Conservation (phyloP, 306 rosid species). For the Cucurbita argyrosperma region DNA sequence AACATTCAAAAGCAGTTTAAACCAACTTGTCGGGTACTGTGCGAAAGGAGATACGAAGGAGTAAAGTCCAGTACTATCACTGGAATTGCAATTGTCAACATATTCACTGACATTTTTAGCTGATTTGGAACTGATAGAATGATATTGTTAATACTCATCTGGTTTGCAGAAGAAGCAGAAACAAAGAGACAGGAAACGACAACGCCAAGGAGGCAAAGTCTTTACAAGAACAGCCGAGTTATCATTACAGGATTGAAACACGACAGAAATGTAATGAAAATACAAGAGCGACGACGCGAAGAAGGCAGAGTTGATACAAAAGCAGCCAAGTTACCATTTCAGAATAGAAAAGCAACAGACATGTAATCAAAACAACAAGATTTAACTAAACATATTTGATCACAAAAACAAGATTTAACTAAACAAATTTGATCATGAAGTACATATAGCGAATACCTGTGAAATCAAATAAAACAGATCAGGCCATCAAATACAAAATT, state of each 20-base stretch:
- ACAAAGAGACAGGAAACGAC: neutral
- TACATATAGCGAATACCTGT: neutral
- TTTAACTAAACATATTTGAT: neutral
- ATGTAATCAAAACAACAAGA: neutral
- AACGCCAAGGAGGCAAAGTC: neutral
- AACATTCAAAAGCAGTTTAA: neutral
- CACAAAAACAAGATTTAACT: neutral
- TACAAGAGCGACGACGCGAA: neutral
- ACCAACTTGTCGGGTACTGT: neutral
- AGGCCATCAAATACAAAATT: neutral
- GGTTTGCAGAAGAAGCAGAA: neutral
- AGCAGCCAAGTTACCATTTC: neutral
- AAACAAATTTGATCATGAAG: neutral
- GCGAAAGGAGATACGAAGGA: neutral
- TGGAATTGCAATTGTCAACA: neutral
- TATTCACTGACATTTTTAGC: neutral
- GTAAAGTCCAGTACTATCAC: neutral
- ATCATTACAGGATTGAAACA: neutral
- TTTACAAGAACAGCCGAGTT: neutral
- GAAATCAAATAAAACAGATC: neutral
- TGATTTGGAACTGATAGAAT: neutral
- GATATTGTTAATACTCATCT: neutral
- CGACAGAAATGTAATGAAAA: neutral
- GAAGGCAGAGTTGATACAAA: neutral
- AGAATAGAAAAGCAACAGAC: neutral